Conservation (phyloP, 2,329 filamentous ascomycete species). For the Penicillium decumbens region DNA sequence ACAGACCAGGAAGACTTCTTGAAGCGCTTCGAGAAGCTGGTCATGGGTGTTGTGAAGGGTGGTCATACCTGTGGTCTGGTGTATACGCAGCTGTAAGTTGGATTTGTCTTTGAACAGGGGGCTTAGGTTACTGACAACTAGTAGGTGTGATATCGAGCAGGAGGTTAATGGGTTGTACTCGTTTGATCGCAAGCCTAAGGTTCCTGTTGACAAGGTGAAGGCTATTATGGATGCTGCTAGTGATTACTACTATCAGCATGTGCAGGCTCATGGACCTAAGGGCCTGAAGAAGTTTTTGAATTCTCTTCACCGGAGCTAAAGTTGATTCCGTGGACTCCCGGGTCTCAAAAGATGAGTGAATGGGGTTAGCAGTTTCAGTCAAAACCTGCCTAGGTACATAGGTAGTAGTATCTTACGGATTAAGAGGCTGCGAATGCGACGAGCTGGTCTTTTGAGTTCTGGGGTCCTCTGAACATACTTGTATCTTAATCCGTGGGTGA, state of each 20-base stretch:
- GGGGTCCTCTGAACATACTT: too few species aligned
- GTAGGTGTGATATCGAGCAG: constrained; percentile 57
- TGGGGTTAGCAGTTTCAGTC: too few species aligned
- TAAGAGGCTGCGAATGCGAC: too few species aligned
- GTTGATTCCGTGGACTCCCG: not conserved
- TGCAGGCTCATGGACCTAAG: constrained; percentile 16
- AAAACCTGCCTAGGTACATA: too few species aligned
- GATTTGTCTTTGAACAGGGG: not conserved
- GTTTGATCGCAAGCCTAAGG: constrained; percentile 58
- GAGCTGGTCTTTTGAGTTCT: too few species aligned
- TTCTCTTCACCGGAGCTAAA: constrained; percentile 9
- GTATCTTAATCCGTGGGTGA: too few species aligned
- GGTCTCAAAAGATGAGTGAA: too few species aligned
- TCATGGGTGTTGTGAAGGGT: constrained; percentile 54
- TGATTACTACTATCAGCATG: constrained; percentile 42
- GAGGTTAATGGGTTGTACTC: constrained; percentile 65
- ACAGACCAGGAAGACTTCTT: constrained; percentile 57
- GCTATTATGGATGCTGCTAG: constrained; percentile 54
- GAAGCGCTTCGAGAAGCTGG: constrained; percentile 54
- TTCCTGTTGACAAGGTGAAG: constrained; percentile 55
- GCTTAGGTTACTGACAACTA: not conserved
- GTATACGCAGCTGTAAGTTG: constrained; percentile 60
- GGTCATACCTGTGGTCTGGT: constrained; percentile 60
- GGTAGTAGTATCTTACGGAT: too few species aligned
- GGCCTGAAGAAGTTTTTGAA: constrained; percentile 19